Evolutionary conservation across 2,329 filamentous ascomycete genomes (phyloP).

Genomic region (Rhynchosporium secalis): DNA sequence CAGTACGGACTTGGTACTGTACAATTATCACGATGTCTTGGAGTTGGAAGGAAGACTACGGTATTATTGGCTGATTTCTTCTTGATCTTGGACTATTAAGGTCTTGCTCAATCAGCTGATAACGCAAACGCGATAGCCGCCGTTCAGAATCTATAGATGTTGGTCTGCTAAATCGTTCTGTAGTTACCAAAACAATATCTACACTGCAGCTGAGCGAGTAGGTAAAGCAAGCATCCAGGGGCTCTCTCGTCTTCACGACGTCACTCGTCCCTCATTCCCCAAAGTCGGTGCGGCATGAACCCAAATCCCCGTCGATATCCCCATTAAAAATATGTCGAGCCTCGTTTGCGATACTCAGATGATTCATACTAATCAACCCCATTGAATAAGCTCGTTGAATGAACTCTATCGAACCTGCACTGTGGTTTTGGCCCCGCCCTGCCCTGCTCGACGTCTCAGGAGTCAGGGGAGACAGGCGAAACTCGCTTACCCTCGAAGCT

Average conservation of each 20-base stretch:
- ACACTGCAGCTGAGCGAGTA: conserved; percentile 4
- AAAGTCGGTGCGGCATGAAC: not conserved
- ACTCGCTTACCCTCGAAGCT: conserved; percentile 44
- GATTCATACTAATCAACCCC: conserved; percentile 1
- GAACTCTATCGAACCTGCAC: not conserved
- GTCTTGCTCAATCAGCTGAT: conserved; percentile 15
- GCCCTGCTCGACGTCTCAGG: conserved; percentile 29
- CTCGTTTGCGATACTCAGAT: conserved; percentile 5
- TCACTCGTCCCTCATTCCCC: not conserved
- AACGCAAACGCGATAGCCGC: not conserved
- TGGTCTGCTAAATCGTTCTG: not conserved
- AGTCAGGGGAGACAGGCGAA: conserved; percentile 37
- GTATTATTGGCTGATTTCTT: not conserved
- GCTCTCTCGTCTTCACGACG: not conserved
- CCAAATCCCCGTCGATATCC: not conserved
- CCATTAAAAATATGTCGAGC: not conserved
- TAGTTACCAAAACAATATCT: not conserved
- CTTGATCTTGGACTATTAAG: not conserved
- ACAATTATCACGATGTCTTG: not conserved
- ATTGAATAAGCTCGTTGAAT: conserved; percentile 11
- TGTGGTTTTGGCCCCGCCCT: conserved; percentile 13
- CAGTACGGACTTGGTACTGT: not conserved
- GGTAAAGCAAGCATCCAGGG: not conserved
- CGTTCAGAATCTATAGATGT: not conserved
- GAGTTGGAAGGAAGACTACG: too few relatives aligned